Evolutionary conservation across 2,329 filamentous ascomycete genomes (phyloP), one percentile per base, ranked within the genome.

Genomic region (Dendryphion nanum): DNA sequence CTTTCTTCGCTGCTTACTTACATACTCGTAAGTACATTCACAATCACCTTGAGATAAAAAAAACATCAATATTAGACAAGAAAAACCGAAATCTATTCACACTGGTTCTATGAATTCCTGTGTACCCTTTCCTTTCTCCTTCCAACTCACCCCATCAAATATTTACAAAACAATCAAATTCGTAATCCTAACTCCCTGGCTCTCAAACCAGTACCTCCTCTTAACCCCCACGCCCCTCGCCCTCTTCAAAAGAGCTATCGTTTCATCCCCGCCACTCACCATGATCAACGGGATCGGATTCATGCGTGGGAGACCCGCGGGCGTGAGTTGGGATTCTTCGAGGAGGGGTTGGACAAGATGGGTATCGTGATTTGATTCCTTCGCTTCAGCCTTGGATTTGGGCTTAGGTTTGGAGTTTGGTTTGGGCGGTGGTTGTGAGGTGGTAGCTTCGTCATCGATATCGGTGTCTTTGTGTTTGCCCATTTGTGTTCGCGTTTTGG

Each of bases 241-340:
- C 30, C 71, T 68, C 29, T 67, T 72, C 20, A 96, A 71, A 40
- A 82, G 66, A 18, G 76, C 74, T 51, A 89, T 85, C 8, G 79
- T 79, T 40, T 76, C 73, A 7, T 82, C 74, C 0, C 83, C 84
- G 0, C 86, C 89, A 0, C 81, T 43, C 2, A 95, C 78, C 78
- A 97, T 86, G 26, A 95, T 76, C 78, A 96, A 81, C 10, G 86
- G 80, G 24, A 97, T 83, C 2, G 83, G 83, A 53, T 89, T 76
- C 29, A 81, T 77, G 8, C 89, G 72, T 37, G 76, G 74, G 35
- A 89, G 71, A 0, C 89, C 89, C 3, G 74, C 77, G 0, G 83
- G 80, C 2, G 85, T 89, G 33, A 73, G 67, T 69, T 96, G 91
- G 35, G 73, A 69, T 47, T 84, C 77, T 35, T 95, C 87, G 4